phyloP scores from a whole-genome alignment of 164 flowering plant species.

The Tetrastigma voinierianum region DNA sequence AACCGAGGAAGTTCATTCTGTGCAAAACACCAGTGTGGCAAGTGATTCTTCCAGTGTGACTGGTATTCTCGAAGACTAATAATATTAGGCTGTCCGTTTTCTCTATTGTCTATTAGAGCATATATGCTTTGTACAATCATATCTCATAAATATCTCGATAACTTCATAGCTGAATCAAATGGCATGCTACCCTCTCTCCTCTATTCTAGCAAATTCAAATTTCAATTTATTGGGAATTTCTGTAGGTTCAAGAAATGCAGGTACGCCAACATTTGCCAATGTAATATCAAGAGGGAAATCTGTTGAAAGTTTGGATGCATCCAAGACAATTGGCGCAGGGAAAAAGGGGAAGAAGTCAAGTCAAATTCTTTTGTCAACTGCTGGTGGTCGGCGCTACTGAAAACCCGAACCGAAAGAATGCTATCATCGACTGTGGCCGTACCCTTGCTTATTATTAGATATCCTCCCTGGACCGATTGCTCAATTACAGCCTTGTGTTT shows the following conservation, averaged over 20 bases:
- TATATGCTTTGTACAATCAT: too few species aligned
- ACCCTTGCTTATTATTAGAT: not conserved
- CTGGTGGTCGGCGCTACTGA: conserved; percentile 89
- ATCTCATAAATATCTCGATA: too few species aligned
- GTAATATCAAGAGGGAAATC: conserved; percentile 57
- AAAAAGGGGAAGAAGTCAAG: conserved; percentile 85
- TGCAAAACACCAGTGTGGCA: conserved; percentile 22
- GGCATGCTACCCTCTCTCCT: not conserved
- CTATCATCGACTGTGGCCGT: not conserved
- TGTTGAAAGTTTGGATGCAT: conserved; percentile 25
- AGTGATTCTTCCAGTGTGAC: conserved; percentile 29
- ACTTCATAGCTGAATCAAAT: too few species aligned
- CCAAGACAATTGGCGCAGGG: conserved; percentile 44
- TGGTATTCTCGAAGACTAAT: conserved; percentile 19
- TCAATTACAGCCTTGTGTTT: too few species aligned
- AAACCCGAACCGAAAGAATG: not conserved
- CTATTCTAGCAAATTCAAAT: not conserved
- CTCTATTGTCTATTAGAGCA: too few species aligned
- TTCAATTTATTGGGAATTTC: not conserved
- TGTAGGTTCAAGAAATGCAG: conserved; percentile 48
- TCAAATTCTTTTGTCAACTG: conserved; percentile 80
- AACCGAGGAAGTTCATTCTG: conserved; percentile 34
- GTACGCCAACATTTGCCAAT: conserved; percentile 63
- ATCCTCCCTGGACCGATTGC: not conserved
- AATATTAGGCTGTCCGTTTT: too few species aligned